A percentile compares a stretch with the other conserved stretches of the same genome.
phyloP scores from a whole-genome alignment of 2,329 filamentous ascomycete species.

The Penicillium sp. region DNA sequence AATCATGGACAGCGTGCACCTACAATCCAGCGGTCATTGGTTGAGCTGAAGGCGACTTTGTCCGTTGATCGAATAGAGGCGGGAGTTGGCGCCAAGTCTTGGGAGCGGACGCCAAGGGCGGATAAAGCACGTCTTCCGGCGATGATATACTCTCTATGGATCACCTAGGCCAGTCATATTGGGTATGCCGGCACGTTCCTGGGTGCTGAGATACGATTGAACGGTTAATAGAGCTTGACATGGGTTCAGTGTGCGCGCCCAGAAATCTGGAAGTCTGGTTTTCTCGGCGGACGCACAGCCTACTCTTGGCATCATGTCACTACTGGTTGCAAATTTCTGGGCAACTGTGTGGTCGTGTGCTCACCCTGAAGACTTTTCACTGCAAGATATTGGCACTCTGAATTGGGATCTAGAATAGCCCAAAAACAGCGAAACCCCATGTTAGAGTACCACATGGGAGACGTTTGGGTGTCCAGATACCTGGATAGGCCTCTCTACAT shows the following conservation, averaged over 20 bases:
- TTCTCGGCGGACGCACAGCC: conserved; percentile 8
- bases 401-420: conserved; percentile 23
- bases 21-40: background rate
- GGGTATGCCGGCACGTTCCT: conserved; percentile 3
- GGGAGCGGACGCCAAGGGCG: conserved; percentile 13
- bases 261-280: conserved; percentile 8
- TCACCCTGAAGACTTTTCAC: background rate
- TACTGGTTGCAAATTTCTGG: background rate
- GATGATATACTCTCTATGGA: background rate
- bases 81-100: conserved; percentile 7
- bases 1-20: conserved; percentile 3
- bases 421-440: conserved; percentile 4
- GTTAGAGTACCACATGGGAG: background rate
- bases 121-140: conserved; percentile 2
- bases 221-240: conserved; percentile 1
- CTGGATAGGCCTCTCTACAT: conserved; percentile 4
- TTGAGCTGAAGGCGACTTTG: background rate
- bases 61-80: background rate
- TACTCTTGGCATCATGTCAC: conserved; percentile 6
- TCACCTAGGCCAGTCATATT: background rate
- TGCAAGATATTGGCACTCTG: background rate
- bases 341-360: background rate
- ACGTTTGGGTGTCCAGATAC: background rate
- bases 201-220: conserved; percentile 3
- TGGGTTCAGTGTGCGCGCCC: conserved; percentile 1